A percentile compares a stretch with the other conserved stretches of the same genome.
Evolutionary conservation across 345 rosid genomes (phyloP).

Genomic region (Eucalyptus cloeziana): DNA sequence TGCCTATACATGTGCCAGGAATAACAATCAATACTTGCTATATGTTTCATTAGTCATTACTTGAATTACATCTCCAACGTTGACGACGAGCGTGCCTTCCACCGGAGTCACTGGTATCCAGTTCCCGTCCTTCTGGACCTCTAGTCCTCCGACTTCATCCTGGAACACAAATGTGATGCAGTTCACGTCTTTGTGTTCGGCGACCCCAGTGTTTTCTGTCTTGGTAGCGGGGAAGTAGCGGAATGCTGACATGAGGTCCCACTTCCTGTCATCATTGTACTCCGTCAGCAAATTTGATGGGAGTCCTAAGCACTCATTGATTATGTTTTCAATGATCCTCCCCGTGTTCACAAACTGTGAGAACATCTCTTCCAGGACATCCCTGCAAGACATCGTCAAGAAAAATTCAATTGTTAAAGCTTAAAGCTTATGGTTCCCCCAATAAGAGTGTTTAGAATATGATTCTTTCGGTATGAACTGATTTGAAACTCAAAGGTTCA

Average conservation of each 20-base stretch:
- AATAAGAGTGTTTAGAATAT: neutral
- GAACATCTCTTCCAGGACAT: slow-evolving; percentile 23
- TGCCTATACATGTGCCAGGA: neutral
- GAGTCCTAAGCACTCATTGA: slow-evolving; percentile 31
- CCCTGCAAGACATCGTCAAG: neutral
- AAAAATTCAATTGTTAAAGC: neutral
- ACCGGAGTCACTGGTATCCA: slow-evolving; percentile 29
- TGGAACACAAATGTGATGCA: slow-evolving; percentile 34
- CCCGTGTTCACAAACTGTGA: slow-evolving; percentile 9
- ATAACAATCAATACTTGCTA: neutral
- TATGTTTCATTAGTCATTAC: slow-evolving; percentile 1
- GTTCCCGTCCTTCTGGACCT: slow-evolving; percentile 22
- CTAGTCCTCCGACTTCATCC: slow-evolving; percentile 40
- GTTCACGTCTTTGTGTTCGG: slow-evolving; percentile 37
- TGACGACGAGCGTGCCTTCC: slow-evolving; percentile 13
- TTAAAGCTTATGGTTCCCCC: neutral
- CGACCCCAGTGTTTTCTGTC: slow-evolving; percentile 19
- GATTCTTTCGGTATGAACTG: neutral
- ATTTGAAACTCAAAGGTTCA: slow-evolving; percentile 1
- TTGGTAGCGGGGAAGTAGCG: slow-evolving; percentile 29
- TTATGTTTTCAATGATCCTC: slow-evolving; percentile 15
- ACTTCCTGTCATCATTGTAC: slow-evolving; percentile 33
- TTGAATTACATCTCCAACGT: slow-evolving; percentile 33
- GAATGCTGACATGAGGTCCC: slow-evolving; percentile 30
- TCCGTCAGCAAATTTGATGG: slow-evolving; percentile 22